Percentiles rank a stretch among this genome's conserved stretches.
Conservation (phyloP, 345 rosid genomes). For the Pseudoturritis turrita region DNA sequence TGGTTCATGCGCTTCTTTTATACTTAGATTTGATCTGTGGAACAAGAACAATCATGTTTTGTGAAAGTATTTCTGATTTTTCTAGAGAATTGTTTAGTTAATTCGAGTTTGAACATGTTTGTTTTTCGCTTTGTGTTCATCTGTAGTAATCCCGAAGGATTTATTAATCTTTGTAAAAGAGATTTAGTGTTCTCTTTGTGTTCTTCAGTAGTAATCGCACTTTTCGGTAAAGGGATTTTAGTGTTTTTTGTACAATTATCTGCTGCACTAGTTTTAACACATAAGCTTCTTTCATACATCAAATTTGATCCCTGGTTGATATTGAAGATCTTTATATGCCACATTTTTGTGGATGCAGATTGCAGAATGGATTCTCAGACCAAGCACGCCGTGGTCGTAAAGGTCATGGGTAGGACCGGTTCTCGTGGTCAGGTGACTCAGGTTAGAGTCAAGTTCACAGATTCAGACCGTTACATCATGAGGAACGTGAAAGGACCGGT, state of each 20-base stretch:
- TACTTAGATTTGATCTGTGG: background rate
- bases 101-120: no score
- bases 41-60: background rate
- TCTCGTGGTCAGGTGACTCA: slow-evolving; percentile 40
- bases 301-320: background rate
- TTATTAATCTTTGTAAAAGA: no score
- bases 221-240: no score
- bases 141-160: background rate
- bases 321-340: background rate
- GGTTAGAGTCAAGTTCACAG: slow-evolving; percentile 38
- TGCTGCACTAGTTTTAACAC: no score
- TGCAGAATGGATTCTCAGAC: slow-evolving; percentile 82
- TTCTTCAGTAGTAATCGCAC: background rate
- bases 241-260: background rate
- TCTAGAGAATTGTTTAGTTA: background rate
- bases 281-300: background rate
- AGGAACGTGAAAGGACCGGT: slow-evolving; percentile 88
- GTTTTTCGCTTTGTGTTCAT: background rate
- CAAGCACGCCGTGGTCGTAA: slow-evolving; percentile 80
- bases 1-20: background rate
- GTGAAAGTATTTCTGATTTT: no score
- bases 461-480: slow-evolving; percentile 50
- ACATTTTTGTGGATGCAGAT: slow-evolving; percentile 30
- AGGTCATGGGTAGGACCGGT: slow-evolving; percentile 58
- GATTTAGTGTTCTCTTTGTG: no score